Evolutionary conservation across 345 rosid genomes (phyloP).

Genomic region (Acer yangbiense): DNA sequence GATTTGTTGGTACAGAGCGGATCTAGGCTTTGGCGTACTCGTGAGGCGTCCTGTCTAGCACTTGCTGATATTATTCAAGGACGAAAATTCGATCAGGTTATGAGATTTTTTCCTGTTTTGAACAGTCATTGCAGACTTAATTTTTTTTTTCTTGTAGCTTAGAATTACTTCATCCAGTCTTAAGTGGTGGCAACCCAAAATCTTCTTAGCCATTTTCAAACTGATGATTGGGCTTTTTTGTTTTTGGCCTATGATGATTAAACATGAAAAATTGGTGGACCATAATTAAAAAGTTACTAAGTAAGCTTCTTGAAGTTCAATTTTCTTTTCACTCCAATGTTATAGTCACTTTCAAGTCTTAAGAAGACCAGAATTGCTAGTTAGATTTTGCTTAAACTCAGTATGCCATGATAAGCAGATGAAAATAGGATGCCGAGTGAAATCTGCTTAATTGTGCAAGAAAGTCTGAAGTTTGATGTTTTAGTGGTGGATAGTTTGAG

Average conservation of each 20-base stretch:
- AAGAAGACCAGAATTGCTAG: neutral
- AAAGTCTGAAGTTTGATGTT: neutral
- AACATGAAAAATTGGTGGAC: neutral
- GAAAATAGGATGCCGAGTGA: neutral
- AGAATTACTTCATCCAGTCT: neutral
- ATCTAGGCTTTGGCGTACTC: conserved; percentile 94
- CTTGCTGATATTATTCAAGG: conserved; percentile 97
- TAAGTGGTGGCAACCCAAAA: neutral
- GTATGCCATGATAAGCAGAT: neutral
- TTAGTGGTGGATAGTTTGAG: neutral
- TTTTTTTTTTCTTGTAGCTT: no score
- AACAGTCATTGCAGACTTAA: neutral
- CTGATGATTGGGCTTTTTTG: neutral
- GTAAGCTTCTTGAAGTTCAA: neutral
- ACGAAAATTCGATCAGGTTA: conserved; percentile 83
- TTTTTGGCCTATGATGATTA: neutral
- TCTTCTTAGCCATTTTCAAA: neutral
- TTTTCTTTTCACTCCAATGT: neutral
- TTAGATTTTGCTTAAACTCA: neutral
- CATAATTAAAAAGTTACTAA: neutral
- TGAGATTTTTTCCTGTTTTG: conserved; percentile 23
- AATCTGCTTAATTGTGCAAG: neutral
- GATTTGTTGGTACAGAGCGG: conserved; percentile 83
- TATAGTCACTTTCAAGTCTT: neutral
- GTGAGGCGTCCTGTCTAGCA: conserved; percentile 95